These are phyloP conservation scores for Rugonectria rugulosa DNA, from an alignment of 2,329 filamentous ascomycete species.

Conservation along the genomic window DNA sequence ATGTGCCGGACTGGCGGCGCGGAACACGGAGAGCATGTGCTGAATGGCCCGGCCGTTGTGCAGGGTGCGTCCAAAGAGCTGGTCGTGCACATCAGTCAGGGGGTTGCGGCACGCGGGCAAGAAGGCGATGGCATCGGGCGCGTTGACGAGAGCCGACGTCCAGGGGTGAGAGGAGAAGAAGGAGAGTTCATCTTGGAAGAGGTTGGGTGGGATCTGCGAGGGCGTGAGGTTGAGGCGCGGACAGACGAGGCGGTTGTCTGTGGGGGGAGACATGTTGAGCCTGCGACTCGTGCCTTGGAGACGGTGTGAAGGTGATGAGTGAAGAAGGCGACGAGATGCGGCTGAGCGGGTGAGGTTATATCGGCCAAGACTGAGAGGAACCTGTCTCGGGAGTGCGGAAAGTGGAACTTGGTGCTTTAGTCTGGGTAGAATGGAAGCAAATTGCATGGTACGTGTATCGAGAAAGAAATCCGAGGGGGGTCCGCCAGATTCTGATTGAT, in stretches of 20 bases:
- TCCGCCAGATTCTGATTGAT: neutral
- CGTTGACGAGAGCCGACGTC: conserved; percentile 43
- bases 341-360: neutral
- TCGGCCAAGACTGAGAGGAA: conserved; percentile 20
- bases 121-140: conserved; percentile 41
- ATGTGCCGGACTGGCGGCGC: conserved; percentile 35
- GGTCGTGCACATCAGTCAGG: conserved; percentile 38
- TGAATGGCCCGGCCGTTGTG: conserved; percentile 37
- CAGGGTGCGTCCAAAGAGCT: conserved; percentile 46
- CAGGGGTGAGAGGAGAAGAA: conserved; percentile 48
- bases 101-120: conserved; percentile 46
- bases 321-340: conserved; percentile 2
- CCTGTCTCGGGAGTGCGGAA: conserved; percentile 19
- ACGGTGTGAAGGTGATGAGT: neutral
- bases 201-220: conserved; percentile 32
- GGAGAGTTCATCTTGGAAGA: conserved; percentile 39
- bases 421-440: conserved; percentile 16
- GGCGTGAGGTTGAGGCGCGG: conserved; percentile 42
- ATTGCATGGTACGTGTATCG: conserved; percentile 21
- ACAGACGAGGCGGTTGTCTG: conserved; percentile 40
- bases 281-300: conserved; percentile 23
- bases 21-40: conserved; percentile 47
- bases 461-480: neutral
- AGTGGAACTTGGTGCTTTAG: conserved; percentile 18
- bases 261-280: conserved; percentile 26